A percentile compares a stretch with the other conserved stretches of the same genome.
Conservation (phyloP, 768 basidiomycete species). For the Naganishia kalamii region DNA sequence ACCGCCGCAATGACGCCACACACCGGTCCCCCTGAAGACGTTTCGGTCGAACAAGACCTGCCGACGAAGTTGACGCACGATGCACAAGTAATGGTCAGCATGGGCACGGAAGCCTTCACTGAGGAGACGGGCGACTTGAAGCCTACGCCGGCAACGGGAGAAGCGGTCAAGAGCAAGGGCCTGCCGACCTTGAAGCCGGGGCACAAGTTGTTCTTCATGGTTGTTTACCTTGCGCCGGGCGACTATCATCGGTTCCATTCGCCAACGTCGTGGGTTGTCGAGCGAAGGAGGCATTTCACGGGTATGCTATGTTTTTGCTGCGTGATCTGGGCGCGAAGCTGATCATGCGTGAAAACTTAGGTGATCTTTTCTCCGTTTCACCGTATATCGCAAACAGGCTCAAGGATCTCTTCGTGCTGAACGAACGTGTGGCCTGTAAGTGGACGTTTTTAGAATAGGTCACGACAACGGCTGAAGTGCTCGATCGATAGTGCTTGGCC, state of each 20-base stretch:
- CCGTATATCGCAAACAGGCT: conserved; percentile 90
- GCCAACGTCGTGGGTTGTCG: conserved; percentile 94
- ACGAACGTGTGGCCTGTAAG: conserved; percentile 78
- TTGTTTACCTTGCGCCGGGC: conserved; percentile 95
- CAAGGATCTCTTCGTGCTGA: conserved; percentile 90
- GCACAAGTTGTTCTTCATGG: conserved; percentile 81
- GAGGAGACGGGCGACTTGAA: background rate
- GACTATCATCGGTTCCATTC: conserved; percentile 98
- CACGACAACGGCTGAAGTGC: background rate
- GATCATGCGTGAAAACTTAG: conserved; percentile 46
- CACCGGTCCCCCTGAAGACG: conserved; percentile 52
- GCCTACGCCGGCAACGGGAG: background rate
- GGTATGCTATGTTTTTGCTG: conserved; percentile 51
- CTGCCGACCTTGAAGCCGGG: conserved; percentile 56
- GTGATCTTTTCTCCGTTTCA: conserved; percentile 91
- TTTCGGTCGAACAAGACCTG: conserved; percentile 5
- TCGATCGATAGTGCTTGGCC: conserved; percentile 58
- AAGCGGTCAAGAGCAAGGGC: conserved; percentile 36
- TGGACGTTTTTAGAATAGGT: background rate
- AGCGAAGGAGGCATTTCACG: conserved; percentile 87
- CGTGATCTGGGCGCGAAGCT: background rate
- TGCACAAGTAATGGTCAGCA: conserved; percentile 59
- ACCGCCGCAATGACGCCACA: conserved; percentile 17
- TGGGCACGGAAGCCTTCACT: conserved; percentile 27
- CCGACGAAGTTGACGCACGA: conserved; percentile 55